phyloP scores from a whole-genome alignment of 2,329 filamentous ascomycete genomes.

The Pseudogymnoascus sp. region DNA sequence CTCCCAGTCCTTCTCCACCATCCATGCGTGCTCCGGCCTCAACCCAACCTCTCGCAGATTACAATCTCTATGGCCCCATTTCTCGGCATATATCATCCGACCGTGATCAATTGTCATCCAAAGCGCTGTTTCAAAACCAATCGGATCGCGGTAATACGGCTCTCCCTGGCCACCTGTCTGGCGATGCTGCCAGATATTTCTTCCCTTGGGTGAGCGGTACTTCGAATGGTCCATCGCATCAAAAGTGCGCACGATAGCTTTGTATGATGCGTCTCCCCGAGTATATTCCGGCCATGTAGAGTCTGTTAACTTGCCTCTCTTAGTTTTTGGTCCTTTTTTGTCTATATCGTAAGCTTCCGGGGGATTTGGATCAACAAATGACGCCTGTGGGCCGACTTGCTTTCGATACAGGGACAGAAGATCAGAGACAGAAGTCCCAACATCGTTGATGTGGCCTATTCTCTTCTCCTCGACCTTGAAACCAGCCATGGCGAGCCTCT shows the following conservation, averaged over 20 bases:
- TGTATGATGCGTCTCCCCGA: not conserved
- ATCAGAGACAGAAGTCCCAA: conserved; percentile 38
- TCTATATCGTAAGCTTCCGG: conserved; percentile 16
- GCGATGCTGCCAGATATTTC: conserved; percentile 46
- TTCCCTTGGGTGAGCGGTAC: conserved; percentile 20
- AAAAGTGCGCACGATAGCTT: conserved; percentile 7
- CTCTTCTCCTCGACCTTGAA: conserved; percentile 34
- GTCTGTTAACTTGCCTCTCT: not conserved
- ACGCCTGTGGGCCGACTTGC: conserved; percentile 18
- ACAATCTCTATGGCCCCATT: conserved; percentile 41
- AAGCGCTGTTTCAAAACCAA: conserved; percentile 37
- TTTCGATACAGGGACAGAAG: conserved; percentile 39
- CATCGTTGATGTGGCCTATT: conserved; percentile 38
- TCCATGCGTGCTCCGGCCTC: conserved; percentile 38
- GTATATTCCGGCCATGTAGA: not conserved
- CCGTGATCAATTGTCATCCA: conserved; percentile 40
- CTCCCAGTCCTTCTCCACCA: conserved; percentile 35
- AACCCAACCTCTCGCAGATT: conserved; percentile 32
- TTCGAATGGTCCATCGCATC: not conserved
- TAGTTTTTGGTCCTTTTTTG: conserved; percentile 5
- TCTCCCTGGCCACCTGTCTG: conserved; percentile 45
- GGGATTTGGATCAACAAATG: conserved; percentile 33
- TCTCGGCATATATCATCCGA: conserved; percentile 32
- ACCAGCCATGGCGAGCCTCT: conserved; percentile 38
- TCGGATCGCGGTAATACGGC: conserved; percentile 43